Evolutionary conservation across 495 filamentous ascomycete genomes (phyloP).

Genomic region (Sphaerosporella brunnea): DNA sequence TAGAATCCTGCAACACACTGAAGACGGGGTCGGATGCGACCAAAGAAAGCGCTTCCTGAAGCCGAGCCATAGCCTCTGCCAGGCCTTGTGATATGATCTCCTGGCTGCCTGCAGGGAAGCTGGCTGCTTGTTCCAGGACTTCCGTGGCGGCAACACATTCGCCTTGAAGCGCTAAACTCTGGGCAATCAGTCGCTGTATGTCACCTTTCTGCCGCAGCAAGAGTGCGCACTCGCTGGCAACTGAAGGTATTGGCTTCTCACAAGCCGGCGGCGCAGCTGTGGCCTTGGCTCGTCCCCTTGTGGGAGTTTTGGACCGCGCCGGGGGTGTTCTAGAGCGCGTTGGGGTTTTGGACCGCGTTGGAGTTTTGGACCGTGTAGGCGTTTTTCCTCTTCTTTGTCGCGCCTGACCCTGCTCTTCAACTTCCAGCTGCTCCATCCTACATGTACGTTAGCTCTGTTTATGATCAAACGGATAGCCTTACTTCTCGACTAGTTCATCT

Average conservation of each 20-base stretch:
- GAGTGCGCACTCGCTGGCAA: constrained; percentile 36
- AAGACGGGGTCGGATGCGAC: constrained; percentile 69
- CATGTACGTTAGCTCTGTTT: neutral
- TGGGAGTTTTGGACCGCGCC: constrained; percentile 12
- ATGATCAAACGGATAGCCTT: neutral
- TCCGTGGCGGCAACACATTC: constrained; percentile 37
- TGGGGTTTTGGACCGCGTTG: constrained; percentile 7
- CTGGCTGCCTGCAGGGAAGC: constrained; percentile 28
- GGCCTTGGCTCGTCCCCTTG: constrained; percentile 20
- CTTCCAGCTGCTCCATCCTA: neutral
- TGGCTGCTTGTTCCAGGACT: constrained; percentile 34
- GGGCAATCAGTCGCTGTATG: constrained; percentile 47
- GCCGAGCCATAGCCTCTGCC: constrained; percentile 39
- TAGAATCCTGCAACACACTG: constrained; percentile 79
- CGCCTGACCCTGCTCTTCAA: neutral
- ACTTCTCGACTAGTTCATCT: constrained; percentile 11
- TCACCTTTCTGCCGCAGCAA: constrained; percentile 41
- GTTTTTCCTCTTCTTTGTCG: neutral
- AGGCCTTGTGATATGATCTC: constrained; percentile 35
- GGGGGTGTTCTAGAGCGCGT: constrained; percentile 17
- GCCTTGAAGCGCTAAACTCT: constrained; percentile 36
- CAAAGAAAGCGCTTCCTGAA: constrained; percentile 43
- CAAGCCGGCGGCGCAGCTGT: constrained; percentile 14
- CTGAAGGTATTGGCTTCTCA: constrained; percentile 9
- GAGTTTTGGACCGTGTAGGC: neutral